Evolutionary conservation across 148 eudicot species (phyloP).

Genomic region (Persicaria tinctoria): DNA sequence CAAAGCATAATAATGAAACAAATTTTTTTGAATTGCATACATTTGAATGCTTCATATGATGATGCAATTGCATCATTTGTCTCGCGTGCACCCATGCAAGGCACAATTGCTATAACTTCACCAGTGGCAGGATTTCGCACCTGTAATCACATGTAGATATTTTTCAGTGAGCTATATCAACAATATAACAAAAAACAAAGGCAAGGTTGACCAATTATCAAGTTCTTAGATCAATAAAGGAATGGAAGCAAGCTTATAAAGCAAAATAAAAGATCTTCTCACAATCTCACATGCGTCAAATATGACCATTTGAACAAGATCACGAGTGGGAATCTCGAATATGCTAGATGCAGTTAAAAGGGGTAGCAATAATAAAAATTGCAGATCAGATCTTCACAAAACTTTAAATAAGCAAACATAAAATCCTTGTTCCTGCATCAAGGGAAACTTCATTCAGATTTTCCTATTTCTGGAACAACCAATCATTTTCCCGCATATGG

Average conservation of each 20-base stretch:
- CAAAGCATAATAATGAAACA: background rate
- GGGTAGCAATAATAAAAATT: background rate
- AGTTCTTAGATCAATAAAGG: background rate
- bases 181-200: background rate
- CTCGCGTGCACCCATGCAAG: slow-evolving; percentile 90
- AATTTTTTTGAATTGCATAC: slow-evolving; percentile 31
- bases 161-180: background rate
- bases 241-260: background rate
- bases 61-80: slow-evolving; percentile 90
- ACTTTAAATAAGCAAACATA: background rate
- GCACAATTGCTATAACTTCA: slow-evolving; percentile 61
- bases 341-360: slow-evolving; percentile 1
- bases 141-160: slow-evolving; percentile 16
- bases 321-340: background rate
- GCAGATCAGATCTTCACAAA: background rate
- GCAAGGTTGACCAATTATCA: background rate
- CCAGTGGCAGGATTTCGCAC: slow-evolving; percentile 98
- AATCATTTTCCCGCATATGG: background rate
- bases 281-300: background rate
- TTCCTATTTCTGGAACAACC: background rate
- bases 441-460: background rate
- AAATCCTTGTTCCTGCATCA: background rate
- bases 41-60: slow-evolving; percentile 58
- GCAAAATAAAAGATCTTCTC: background rate
- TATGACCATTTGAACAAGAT: background rate